Percentiles rank a stretch among this genome's conserved stretches.
These are phyloP conservation scores for Sicyos baderoa DNA, from an alignment of 306 rosid genomes.

Conservation along the genomic window DNA sequence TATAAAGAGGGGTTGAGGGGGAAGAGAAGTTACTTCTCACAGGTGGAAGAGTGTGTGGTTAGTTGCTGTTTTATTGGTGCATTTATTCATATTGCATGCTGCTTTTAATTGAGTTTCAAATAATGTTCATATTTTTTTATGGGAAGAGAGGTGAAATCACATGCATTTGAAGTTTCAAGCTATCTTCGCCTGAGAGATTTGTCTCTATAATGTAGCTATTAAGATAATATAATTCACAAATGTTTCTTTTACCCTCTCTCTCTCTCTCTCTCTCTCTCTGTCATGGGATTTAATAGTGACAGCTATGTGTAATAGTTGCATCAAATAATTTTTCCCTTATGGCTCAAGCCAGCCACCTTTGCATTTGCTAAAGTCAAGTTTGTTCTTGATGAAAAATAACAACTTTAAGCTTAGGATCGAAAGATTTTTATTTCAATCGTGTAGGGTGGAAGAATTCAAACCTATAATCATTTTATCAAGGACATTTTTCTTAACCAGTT, in stretches of 20 bases:
- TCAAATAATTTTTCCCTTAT: not conserved
- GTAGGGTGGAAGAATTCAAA: too few relatives aligned
- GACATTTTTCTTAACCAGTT: too few relatives aligned
- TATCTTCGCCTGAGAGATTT: not conserved
- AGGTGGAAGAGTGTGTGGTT: slow-evolving; percentile 55
- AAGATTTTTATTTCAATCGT: too few relatives aligned
- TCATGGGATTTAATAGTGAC: not conserved
- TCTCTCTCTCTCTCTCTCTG: too few relatives aligned
- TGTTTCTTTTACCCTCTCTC: not conserved
- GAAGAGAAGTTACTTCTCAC: slow-evolving; percentile 51
- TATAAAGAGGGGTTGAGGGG: slow-evolving; percentile 36
- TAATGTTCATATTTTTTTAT: slow-evolving; percentile 4
- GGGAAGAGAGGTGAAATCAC: slow-evolving; percentile 20
- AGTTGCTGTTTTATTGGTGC: slow-evolving; percentile 41
- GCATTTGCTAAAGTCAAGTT: too few relatives aligned
- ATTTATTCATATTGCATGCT: slow-evolving; percentile 13
- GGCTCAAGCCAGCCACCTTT: too few relatives aligned
- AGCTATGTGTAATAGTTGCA: not conserved
- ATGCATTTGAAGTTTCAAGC: slow-evolving; percentile 10
- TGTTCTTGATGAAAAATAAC: too few relatives aligned
- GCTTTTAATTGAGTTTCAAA: slow-evolving; percentile 10
- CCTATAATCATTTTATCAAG: too few relatives aligned
- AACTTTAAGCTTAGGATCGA: too few relatives aligned
- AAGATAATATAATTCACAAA: not conserved
- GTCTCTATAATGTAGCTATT: not conserved